A percentile compares a stretch with the other conserved stretches of the same genome.
Evolutionary conservation across 179 eudicot genomes (phyloP).

Genomic region (Silene vulgaris): DNA sequence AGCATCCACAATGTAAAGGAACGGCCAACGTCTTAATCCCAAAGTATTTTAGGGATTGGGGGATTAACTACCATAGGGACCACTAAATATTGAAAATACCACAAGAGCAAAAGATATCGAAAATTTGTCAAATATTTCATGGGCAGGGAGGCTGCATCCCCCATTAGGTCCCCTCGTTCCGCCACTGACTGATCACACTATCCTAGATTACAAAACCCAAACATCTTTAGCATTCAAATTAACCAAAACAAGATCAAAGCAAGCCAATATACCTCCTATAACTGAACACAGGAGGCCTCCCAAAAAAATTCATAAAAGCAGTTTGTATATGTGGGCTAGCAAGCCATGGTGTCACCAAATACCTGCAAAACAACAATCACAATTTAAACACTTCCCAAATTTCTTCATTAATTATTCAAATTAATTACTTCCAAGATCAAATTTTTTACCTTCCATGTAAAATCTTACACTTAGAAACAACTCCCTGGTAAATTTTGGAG

Average conservation of each 20-base stretch:
- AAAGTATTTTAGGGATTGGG: too few relatives aligned
- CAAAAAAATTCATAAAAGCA: slow-evolving; percentile 61
- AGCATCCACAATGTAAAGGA: too few relatives aligned
- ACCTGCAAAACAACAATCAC: slow-evolving; percentile 35
- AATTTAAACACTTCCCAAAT: background rate
- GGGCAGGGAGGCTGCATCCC: too few relatives aligned
- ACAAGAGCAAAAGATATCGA: too few relatives aligned
- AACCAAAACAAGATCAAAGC: slow-evolving; percentile 7
- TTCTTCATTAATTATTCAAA: background rate
- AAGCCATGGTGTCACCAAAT: slow-evolving; percentile 87
- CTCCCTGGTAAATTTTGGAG: slow-evolving; percentile 53
- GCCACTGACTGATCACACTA: too few relatives aligned
- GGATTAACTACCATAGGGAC: too few relatives aligned
- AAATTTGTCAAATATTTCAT: too few relatives aligned
- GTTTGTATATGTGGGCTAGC: slow-evolving; percentile 93
- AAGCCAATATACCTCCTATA: slow-evolving; percentile 48
- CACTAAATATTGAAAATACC: too few relatives aligned
- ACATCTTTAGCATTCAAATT: background rate
- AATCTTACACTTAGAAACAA: slow-evolving; percentile 69
- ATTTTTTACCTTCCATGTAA: slow-evolving; percentile 64
- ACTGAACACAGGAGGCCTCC: slow-evolving; percentile 57
- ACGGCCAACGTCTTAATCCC: too few relatives aligned
- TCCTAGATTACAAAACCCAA: too few relatives aligned
- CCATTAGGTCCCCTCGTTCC: too few relatives aligned
- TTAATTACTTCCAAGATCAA: background rate